These are phyloP conservation scores for Harringtonia lauricola DNA, from an alignment of 2,329 filamentous ascomycete species.

Conservation along the genomic window DNA sequence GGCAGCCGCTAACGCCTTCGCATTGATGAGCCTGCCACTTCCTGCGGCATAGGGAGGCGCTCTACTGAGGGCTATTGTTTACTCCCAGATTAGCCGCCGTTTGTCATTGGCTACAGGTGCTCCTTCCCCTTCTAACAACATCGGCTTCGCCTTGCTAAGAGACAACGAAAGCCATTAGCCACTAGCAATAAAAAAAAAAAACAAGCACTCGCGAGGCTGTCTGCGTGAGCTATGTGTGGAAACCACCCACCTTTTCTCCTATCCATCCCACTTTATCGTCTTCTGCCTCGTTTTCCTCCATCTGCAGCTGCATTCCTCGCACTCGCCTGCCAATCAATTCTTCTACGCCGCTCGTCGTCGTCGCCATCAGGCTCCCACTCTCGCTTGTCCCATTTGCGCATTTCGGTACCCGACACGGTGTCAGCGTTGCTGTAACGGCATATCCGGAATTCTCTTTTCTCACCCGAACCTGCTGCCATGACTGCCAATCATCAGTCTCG, in stretches of 20 bases:
- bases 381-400: too few species aligned
- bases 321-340: background rate
- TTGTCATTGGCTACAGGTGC: conserved; percentile 9
- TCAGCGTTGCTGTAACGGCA: too few species aligned
- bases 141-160: background rate
- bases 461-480: background rate
- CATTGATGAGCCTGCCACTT: background rate
- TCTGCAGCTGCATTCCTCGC: background rate
- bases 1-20: background rate
- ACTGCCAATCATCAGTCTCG: background rate
- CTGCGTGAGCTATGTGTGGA: too few species aligned
- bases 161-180: background rate
- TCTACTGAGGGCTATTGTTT: conserved; percentile 14
- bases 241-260: background rate
- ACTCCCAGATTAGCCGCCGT: conserved; percentile 6
- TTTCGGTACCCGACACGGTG: too few species aligned
- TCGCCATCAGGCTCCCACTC: too few species aligned
- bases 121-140: background rate
- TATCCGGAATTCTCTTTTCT: background rate
- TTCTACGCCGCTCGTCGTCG: too few species aligned
- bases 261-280: background rate
- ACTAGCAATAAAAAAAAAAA: too few species aligned
- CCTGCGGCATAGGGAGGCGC: background rate
- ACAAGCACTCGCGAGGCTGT: background rate
- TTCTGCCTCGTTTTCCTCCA: background rate